Evolutionary conservation across 306 rosid genomes (phyloP).

Genomic region (Oxytropis ochrocephala): DNA sequence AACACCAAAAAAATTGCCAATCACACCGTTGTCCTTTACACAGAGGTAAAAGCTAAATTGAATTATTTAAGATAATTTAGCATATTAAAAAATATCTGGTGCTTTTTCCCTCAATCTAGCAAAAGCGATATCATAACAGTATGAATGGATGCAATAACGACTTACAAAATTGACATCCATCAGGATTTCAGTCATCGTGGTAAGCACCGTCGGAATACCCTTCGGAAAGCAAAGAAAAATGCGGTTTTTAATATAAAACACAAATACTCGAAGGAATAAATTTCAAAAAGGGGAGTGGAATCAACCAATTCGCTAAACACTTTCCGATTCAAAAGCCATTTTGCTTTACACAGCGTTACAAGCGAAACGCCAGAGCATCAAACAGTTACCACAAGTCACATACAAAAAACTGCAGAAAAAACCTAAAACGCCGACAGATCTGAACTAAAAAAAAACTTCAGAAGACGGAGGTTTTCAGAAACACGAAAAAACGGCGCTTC

Average conservation of each 20-base stretch:
- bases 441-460: background rate
- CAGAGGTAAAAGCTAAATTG: background rate
- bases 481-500: background rate
- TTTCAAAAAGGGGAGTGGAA: background rate
- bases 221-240: background rate
- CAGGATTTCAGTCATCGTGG: background rate
- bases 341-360: background rate
- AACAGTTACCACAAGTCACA: background rate
- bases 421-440: slow-evolving; percentile 28
- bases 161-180: slow-evolving; percentile 16
- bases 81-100: background rate
- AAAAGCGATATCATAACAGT: background rate
- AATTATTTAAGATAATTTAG: background rate
- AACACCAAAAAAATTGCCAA: background rate
- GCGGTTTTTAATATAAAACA: background rate
- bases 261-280: background rate
- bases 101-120: background rate
- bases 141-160: background rate
- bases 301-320: background rate
- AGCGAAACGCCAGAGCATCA: background rate
- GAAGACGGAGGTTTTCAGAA: slow-evolving; percentile 5
- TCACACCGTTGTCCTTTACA: background rate
- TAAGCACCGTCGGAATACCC: background rate
- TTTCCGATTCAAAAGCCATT: slow-evolving; percentile 13
- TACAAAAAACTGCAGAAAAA: background rate